Evolutionary conservation across 2,329 filamentous ascomycete species (phyloP).

Genomic region (Thyridium curvatum): DNA sequence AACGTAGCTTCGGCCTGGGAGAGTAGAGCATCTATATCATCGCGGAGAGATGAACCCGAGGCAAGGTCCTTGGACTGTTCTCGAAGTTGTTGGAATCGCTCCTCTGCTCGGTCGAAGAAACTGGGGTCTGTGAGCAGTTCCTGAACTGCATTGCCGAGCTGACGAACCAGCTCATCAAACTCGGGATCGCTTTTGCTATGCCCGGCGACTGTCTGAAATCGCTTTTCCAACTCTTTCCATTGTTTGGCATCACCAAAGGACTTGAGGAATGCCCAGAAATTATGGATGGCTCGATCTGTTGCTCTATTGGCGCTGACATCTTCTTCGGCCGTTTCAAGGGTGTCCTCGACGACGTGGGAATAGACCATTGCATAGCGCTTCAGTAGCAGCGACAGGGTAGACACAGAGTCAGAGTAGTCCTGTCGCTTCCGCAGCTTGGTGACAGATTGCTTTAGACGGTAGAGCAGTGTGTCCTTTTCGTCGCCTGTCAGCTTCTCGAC

Average conservation of each 20-base stretch:
- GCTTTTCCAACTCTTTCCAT: slow-evolving; percentile 69
- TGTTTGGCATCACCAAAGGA: slow-evolving; percentile 69
- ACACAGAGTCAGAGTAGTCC: slow-evolving; percentile 84
- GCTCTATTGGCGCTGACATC: slow-evolving; percentile 69
- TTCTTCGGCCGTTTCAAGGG: slow-evolving; percentile 59
- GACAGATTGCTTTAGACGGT: slow-evolving; percentile 72
- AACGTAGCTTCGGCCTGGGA: slow-evolving; percentile 63
- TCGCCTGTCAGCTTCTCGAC: slow-evolving; percentile 66
- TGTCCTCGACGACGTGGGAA: slow-evolving; percentile 63
- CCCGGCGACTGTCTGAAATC: slow-evolving; percentile 64
- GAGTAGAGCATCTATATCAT: slow-evolving; percentile 69
- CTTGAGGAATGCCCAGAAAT: slow-evolving; percentile 74
- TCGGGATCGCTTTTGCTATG: slow-evolving; percentile 71
- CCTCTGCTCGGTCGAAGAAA: slow-evolving; percentile 71
- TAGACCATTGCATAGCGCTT: slow-evolving; percentile 75
- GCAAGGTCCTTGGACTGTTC: slow-evolving; percentile 56
- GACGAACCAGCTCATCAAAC: slow-evolving; percentile 70
- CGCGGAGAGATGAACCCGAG: slow-evolving; percentile 59
- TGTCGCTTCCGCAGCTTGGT: slow-evolving; percentile 65
- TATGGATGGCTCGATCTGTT: slow-evolving; percentile 67
- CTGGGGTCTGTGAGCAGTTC: slow-evolving; percentile 78
- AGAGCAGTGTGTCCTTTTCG: slow-evolving; percentile 65
- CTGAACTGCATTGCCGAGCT: slow-evolving; percentile 69
- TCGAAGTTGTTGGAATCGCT: slow-evolving; percentile 44
- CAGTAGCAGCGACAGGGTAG: slow-evolving; percentile 67